A percentile compares a stretch with the other conserved stretches of the same genome.
Conservation (phyloP, 108 stramenopile genomes). For the Aurantiochytrium sp. region DNA sequence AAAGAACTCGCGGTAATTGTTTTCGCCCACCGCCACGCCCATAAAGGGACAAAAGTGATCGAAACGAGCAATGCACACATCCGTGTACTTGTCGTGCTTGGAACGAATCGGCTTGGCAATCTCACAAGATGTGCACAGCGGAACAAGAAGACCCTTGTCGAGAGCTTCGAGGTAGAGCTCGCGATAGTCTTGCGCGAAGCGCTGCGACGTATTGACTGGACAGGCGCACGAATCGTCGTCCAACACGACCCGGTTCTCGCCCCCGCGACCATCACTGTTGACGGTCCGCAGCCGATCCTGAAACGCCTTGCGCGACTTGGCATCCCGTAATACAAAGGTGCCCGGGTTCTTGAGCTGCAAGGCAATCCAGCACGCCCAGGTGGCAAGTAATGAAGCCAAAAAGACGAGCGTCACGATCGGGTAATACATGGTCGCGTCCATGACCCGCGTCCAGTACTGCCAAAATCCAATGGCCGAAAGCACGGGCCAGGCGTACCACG, state of each 20-base stretch:
- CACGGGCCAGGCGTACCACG: constrained; percentile 10
- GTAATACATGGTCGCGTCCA: not conserved
- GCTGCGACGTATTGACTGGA: not conserved
- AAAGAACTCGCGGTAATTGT: constrained; percentile 90
- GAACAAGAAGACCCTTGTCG: not conserved
- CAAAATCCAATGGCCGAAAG: not conserved
- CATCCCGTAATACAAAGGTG: not conserved
- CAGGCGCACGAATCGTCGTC: not conserved
- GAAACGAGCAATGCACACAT: constrained; percentile 81
- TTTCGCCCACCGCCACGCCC: constrained; percentile 70
- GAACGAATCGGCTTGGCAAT: constrained; percentile 80
- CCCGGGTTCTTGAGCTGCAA: not conserved
- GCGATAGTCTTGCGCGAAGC: not conserved
- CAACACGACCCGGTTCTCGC: not conserved
- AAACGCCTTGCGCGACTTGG: not conserved
- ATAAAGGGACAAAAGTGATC: constrained; percentile 99
- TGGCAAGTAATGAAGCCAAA: not conserved
- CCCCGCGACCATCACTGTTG: not conserved
- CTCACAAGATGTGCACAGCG: constrained; percentile 85
- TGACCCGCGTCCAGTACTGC: not conserved
- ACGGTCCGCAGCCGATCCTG: not conserved
- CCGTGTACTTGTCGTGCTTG: constrained; percentile 79
- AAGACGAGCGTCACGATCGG: not conserved
- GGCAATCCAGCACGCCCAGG: not conserved
- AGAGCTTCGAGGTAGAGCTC: not conserved